A percentile compares a stretch with the other conserved stretches of the same genome.
Evolutionary conservation across 306 rosid genomes (phyloP).

Genomic region (Fragaria iinumae): DNA sequence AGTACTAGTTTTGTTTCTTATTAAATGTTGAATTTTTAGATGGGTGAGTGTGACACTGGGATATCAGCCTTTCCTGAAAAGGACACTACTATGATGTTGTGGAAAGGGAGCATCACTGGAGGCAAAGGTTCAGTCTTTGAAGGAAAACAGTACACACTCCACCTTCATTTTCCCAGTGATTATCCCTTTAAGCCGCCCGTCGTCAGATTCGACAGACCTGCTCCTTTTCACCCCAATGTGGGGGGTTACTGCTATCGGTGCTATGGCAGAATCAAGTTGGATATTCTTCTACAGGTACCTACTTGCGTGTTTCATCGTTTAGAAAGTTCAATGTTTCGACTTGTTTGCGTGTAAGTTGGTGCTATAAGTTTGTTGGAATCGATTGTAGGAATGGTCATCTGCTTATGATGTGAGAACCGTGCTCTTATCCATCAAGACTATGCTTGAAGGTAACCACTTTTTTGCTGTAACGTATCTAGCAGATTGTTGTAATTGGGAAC

Average conservation of each 20-base stretch:
- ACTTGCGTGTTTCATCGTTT: too few relatives aligned
- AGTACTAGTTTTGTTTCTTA: neutral
- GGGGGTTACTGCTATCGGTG: neutral
- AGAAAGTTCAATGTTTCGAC: too few relatives aligned
- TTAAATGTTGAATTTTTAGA: neutral
- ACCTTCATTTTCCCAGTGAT: neutral
- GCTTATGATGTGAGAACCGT: neutral
- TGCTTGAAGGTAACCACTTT: neutral
- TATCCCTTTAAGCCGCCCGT: neutral
- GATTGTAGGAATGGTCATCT: neutral
- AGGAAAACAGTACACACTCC: neutral
- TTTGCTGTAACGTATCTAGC: slow-evolving; percentile 16
- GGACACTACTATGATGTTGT: neutral
- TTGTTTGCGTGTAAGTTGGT: neutral
- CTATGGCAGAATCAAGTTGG: neutral
- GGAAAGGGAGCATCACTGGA: neutral
- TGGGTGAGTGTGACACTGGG: neutral
- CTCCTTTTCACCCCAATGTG: neutral
- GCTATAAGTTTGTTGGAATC: neutral
- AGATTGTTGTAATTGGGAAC: neutral
- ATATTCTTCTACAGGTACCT: neutral
- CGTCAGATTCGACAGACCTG: neutral
- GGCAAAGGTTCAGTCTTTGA: neutral
- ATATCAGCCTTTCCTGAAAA: neutral
- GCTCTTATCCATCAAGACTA: neutral